Evolutionary conservation across 495 filamentous ascomycete genomes (phyloP), one percentile per base, ranked within the genome.

Genomic region (Neurospora sp.): DNA sequence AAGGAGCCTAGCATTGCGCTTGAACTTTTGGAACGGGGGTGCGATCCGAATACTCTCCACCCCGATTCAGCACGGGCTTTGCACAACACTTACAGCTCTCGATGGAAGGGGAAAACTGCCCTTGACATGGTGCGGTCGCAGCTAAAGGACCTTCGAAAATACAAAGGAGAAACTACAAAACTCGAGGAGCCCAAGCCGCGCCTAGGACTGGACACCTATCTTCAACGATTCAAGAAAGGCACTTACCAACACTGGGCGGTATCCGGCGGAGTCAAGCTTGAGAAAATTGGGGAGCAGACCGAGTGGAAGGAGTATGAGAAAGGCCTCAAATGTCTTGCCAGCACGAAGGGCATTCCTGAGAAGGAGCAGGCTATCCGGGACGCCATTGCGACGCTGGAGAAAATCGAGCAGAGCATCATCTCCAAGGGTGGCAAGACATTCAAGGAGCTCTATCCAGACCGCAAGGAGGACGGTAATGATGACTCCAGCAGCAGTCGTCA

Each of bases 341-440:
- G 80, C 0, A 69, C 72, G 6, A 74, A 78, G 38, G 89, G 86
- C 0, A 20, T 83, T 3, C 61, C 71, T 1, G 84, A 88, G 74
- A 92, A 92, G 79, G 81, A 79, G 48, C 79, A 76, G 3, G 86
- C 83, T 2, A 81, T 92, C 40, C 39, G 81, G 12, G 78, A 81
- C 9, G 74, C 89, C 8, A 80, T 88, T 44, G 70, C 72, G 0
- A 82, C 88, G 4, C 86, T 89, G 40, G 81, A 89, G 73, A 75
- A 83, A 35, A 77, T 91, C 4, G 87, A 90, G 74, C 71, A 78
- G 1, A 75, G 79, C 1, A 78, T 95, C 45, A 40, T 90, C 5
- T 80, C 79, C 14, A 85, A 81, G 45, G 88, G 85, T 0, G 92
- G 87, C 16, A 93, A 93, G 78, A 86, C 87, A 0, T 93, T 90